phyloP scores from a whole-genome alignment of 2,329 filamentous ascomycete genomes.

The Ascochyta clinopodiicola region DNA sequence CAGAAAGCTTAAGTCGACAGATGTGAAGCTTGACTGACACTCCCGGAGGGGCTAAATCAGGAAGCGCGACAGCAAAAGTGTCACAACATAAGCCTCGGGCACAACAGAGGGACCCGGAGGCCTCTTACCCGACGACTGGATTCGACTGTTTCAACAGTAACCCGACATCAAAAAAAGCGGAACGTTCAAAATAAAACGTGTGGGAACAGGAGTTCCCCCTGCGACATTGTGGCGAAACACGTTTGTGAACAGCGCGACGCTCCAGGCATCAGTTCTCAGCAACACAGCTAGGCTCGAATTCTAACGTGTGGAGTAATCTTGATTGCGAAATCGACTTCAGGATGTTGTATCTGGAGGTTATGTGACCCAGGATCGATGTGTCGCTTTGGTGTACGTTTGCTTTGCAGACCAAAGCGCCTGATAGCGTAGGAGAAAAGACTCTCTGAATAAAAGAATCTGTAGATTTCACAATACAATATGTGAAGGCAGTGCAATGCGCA shows the following conservation, averaged over 20 bases:
- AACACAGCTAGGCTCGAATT: not conserved
- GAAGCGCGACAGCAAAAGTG: slow-evolving; percentile 8
- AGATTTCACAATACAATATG: no score
- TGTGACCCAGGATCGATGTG: not conserved
- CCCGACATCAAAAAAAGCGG: not conserved
- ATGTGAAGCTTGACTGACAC: slow-evolving; percentile 16
- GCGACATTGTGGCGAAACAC: slow-evolving; percentile 15
- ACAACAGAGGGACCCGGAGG: not conserved
- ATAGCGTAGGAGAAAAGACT: no score
- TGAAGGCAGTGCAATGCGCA: no score
- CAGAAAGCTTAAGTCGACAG: slow-evolving; percentile 7
- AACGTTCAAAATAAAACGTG: slow-evolving; percentile 6
- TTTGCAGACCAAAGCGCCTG: no score
- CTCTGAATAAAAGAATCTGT: no score
- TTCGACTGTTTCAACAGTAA: not conserved
- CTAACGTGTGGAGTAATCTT: not conserved
- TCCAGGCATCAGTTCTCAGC: not conserved
- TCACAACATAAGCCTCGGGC: slow-evolving; percentile 3
- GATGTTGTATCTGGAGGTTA: not conserved
- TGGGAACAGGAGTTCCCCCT: slow-evolving; percentile 13
- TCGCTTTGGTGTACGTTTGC: no score
- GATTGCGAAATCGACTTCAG: not conserved
- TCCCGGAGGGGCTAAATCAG: not conserved
- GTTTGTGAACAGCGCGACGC: slow-evolving; percentile 1
- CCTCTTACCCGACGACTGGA: not conserved